Evolutionary conservation across 495 filamentous ascomycete species (phyloP), one percentile per base, ranked within the genome.

Genomic region (Clavariopsis aquatica): DNA sequence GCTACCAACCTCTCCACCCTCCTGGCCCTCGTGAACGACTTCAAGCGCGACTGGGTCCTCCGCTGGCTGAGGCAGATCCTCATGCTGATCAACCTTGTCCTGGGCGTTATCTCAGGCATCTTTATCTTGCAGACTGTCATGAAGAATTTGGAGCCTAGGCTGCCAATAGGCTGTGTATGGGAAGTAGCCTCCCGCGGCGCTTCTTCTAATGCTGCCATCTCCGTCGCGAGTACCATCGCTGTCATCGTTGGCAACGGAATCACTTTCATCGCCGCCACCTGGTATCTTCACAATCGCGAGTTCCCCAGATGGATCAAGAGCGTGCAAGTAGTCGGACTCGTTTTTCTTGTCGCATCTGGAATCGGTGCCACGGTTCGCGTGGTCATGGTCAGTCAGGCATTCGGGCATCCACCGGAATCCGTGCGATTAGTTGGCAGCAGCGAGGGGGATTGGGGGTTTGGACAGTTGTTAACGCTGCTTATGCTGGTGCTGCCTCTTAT

Each of bases 21-120:
- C 2, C 73, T 86, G 8, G 80, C 81, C 1, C 76, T 86, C 38
- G 80, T 84, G 0, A 78, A 80, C 56, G 84, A 86, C 67, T 85
- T 85, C 76, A 82, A 80, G 66, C 72, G 84, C 45, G 84, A 86
- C 70, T 83, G 82, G 82, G 83, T 86, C 0, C 65, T 86, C 53
- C 72, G 84, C 34, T 86, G 83, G 84, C 72, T 86, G 73, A 74
- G 84, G 7, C 82, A 86, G 69, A 61, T 79, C 17, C 74, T 85
- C 70, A 85, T 86, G 81, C 79, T 85, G 65, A 77, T 79, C 57
- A 86, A 84, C 74, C 67, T 86, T 22, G 75, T 74, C 3, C 78
- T 86, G 28, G 78, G 74, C 6, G 74, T 75, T 58, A 71, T 81
- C 1, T 79, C 74, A 38, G 83, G 84, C 7, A 73, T 82, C 20